phyloP scores from a whole-genome alignment of 116 monocot genomes.

The Trichopus zeylanicus region DNA sequence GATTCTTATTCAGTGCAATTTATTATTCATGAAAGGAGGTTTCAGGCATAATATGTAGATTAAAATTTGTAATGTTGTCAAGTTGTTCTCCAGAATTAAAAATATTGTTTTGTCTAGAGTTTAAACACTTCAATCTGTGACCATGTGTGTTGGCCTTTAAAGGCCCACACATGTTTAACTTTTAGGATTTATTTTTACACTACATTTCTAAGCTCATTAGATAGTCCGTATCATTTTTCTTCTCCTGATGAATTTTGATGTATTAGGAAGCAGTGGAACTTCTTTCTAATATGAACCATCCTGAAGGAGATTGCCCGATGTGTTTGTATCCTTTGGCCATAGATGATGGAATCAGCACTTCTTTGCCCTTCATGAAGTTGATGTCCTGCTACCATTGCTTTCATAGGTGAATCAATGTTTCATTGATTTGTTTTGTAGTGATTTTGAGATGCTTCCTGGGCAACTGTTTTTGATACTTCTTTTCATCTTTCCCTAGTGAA shows the following conservation, averaged over 20 bases:
- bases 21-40: too few species aligned
- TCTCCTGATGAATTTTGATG: background rate
- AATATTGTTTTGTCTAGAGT: too few species aligned
- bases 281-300: slow-evolving; percentile 87
- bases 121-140: too few species aligned
- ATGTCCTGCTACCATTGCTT: slow-evolving; percentile 99
- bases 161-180: too few species aligned
- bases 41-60: too few species aligned
- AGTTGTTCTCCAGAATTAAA: too few species aligned
- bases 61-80: too few species aligned
- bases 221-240: too few species aligned
- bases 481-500: slow-evolving; percentile 35
- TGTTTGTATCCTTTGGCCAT: slow-evolving; percentile 71
- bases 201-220: background rate
- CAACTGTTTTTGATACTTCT: background rate
- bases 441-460: too few species aligned
- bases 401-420: slow-evolving; percentile 49
- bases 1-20: too few species aligned
- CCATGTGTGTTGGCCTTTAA: too few species aligned
- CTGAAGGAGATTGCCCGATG: slow-evolving; percentile 86
- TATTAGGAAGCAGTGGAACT: slow-evolving; percentile 80
- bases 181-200: background rate
- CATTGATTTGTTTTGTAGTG: background rate
- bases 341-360: slow-evolving; percentile 24
- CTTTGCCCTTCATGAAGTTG: slow-evolving; percentile 86